Evolutionary conservation across 371 early-diverging fungal genomes (phyloP).

Genomic region (Apophysomyces trapeziformis): DNA sequence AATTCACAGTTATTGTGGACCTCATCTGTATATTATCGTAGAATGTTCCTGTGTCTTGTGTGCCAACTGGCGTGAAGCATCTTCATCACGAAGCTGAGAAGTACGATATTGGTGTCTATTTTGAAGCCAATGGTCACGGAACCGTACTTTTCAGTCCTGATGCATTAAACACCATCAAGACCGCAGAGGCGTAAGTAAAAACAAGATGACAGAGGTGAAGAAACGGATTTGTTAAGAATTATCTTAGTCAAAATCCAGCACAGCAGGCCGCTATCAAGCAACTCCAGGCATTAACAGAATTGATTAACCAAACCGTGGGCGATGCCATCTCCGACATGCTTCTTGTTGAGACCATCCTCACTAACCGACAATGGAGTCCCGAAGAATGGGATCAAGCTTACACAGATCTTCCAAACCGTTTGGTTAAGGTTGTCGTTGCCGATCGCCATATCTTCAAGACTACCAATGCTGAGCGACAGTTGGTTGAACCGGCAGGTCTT

Average conservation of each 20-base stretch:
- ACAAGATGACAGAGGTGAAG: not conserved
- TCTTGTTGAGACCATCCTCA: conserved; percentile 92
- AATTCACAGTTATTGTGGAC: not conserved
- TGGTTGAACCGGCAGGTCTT: conserved; percentile 87
- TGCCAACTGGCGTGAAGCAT: conserved; percentile 99
- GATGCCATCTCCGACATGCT: conserved; percentile 99
- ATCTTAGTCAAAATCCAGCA: conserved; percentile 69
- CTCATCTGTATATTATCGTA: conserved; percentile 22
- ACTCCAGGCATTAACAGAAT: conserved; percentile 82
- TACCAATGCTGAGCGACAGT: conserved; percentile 94
- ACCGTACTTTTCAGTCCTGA: conserved; percentile 94
- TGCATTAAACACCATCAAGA: conserved; percentile 79
- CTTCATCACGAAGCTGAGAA: conserved; percentile 97
- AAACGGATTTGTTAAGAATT: not conserved
- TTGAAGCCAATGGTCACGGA: conserved; percentile 99
- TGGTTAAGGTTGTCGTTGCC: conserved; percentile 94
- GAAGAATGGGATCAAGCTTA: conserved; percentile 93
- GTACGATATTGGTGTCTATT: conserved; percentile 99
- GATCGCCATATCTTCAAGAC: conserved; percentile 91
- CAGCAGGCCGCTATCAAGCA: conserved; percentile 79
- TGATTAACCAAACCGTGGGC: conserved; percentile 98
- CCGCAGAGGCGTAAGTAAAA: conserved; percentile 62
- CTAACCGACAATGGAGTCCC: conserved; percentile 77
- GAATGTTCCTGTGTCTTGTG: conserved; percentile 93
- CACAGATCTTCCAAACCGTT: conserved; percentile 92